phyloP scores from a whole-genome alignment of 257 asterid species.

The Orobanche coerulescens region DNA sequence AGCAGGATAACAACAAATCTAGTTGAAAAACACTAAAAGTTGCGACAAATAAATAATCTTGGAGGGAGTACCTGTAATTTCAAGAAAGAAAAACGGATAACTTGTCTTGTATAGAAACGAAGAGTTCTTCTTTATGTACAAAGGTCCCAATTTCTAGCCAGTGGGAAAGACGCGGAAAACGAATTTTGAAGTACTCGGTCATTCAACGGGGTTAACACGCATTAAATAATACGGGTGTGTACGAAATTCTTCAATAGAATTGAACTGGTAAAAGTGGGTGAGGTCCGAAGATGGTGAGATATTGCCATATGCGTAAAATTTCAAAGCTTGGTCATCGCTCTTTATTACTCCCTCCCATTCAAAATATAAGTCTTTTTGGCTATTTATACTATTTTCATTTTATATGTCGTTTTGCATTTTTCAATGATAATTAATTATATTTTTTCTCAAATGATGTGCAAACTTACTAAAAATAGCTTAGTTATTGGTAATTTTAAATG shows the following conservation, averaged over 20 bases:
- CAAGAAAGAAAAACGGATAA: slow-evolving; percentile 12
- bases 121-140: background rate
- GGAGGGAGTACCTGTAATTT: slow-evolving; percentile 27
- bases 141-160: too few relatives aligned
- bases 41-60: slow-evolving; percentile 13
- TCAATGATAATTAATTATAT: too few relatives aligned
- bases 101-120: background rate
- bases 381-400: too few relatives aligned
- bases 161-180: background rate
- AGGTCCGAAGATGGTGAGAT: slow-evolving; percentile 27
- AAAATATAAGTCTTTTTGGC: too few relatives aligned
- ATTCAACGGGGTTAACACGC: background rate
- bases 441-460: too few relatives aligned
- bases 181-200: slow-evolving; percentile 20
- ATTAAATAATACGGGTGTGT: background rate
- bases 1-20: background rate
- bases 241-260: too few relatives aligned
- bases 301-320: too few relatives aligned
- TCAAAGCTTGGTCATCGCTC: too few relatives aligned
- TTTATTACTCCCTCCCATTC: too few relatives aligned
- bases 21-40: background rate
- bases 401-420: too few relatives aligned
- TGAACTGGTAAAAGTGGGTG: slow-evolving; percentile 17
- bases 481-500: too few relatives aligned
- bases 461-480: too few relatives aligned